Evolutionary conservation across 805 yeast genomes (phyloP).

Genomic region (Yamadazyma akitaensis): DNA sequence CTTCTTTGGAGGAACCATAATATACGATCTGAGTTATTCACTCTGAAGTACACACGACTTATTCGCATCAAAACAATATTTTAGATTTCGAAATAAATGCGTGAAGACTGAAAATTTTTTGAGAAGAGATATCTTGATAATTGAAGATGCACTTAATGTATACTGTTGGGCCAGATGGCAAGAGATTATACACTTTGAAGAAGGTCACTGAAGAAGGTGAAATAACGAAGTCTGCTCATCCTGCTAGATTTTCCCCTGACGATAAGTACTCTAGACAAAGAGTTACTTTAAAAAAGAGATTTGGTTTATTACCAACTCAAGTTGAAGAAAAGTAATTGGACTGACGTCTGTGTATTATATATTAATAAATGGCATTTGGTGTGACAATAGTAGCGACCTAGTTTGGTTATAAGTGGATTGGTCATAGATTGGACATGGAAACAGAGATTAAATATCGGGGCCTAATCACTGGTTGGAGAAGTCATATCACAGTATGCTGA

Average conservation of each 20-base stretch:
- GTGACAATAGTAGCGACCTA: not conserved
- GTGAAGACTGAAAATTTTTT: slow-evolving; percentile 3
- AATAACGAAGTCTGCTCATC: slow-evolving; percentile 98
- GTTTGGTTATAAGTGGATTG: not conserved
- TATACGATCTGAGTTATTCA: not conserved
- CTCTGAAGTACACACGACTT: slow-evolving; percentile 4
- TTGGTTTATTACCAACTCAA: slow-evolving; percentile 81
- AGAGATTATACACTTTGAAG: slow-evolving; percentile 89
- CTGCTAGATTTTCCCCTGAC: slow-evolving; percentile 99
- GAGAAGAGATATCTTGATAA: slow-evolving; percentile 8
- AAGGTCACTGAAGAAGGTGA: slow-evolving; percentile 82
- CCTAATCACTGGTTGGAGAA: no score
- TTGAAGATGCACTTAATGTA: slow-evolving; percentile 93
- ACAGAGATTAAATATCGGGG: no score
- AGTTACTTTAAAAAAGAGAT: slow-evolving; percentile 96
- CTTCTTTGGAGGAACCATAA: slow-evolving; percentile 35
- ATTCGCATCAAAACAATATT: slow-evolving; percentile 8
- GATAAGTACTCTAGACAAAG: slow-evolving; percentile 99
- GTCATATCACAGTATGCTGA: no score
- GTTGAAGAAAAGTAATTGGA: slow-evolving; percentile 25
- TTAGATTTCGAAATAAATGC: not conserved
- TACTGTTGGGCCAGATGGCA: slow-evolving; percentile 92
- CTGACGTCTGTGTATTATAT: slow-evolving; percentile 1
- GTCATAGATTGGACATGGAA: no score
- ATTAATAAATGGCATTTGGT: slow-evolving; percentile 4